phyloP scores from a whole-genome alignment of 192 early-diverging fungal genomes.

The Podila horticola region DNA sequence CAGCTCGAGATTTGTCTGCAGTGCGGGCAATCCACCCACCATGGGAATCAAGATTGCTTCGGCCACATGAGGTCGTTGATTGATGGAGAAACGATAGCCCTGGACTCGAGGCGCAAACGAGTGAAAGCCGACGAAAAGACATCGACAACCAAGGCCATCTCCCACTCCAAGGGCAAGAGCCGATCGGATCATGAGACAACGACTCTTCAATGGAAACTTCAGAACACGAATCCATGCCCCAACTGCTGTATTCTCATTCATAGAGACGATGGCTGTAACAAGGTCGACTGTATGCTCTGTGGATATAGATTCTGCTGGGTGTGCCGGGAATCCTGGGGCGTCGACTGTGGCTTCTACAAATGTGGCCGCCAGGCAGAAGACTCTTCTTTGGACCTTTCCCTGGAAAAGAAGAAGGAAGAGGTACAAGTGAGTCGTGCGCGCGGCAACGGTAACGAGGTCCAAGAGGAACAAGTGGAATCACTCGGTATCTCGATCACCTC shows the following conservation, averaged over 20 bases:
- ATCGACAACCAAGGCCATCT: background rate
- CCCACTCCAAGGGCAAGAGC: constrained; percentile 13
- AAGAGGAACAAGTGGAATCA: constrained; percentile 1
- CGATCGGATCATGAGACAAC: constrained; percentile 44
- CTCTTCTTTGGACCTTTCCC: background rate
- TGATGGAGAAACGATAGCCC: background rate
- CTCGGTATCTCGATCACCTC: background rate
- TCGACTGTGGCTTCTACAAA: constrained; percentile 71
- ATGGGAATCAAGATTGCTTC: constrained; percentile 53
- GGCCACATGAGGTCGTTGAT: constrained; percentile 54
- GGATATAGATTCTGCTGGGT: constrained; percentile 76
- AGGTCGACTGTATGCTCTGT: constrained; percentile 73
- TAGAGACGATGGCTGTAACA: constrained; percentile 78
- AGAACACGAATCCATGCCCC: constrained; percentile 67
- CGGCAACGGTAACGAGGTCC: background rate
- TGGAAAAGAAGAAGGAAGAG: background rate
- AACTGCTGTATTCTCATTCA: constrained; percentile 73
- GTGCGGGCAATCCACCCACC: constrained; percentile 59
- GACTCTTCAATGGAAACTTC: constrained; percentile 61
- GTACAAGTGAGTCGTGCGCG: constrained; percentile 7
- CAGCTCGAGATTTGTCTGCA: constrained; percentile 58
- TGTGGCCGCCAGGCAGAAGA: constrained; percentile 43
- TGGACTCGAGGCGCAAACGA: background rate
- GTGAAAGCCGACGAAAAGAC: background rate
- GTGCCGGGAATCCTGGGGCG: constrained; percentile 65